Evolutionary conservation across 2,329 filamentous ascomycete species (phyloP), one percentile per base, ranked within the genome.

Genomic region (Cryoendolithus antarcticus): DNA sequence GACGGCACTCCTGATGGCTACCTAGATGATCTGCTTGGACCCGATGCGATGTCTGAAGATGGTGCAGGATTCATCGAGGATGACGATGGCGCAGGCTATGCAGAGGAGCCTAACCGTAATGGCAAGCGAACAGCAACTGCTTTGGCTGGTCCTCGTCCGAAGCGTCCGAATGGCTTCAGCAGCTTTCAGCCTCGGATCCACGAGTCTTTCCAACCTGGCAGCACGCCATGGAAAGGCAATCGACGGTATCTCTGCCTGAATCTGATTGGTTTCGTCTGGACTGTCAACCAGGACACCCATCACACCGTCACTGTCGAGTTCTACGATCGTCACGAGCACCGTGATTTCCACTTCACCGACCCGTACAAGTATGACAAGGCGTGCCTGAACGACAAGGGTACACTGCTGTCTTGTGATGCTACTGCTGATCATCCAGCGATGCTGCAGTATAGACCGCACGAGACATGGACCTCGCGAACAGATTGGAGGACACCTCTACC

Each of bases 311-410:
- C 88, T 0, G 88, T 96, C 2, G 91, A 96, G 54, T 98, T 98
- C 59, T 95, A 96, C 58, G 93, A 98, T 59, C 82, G 86, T 42
- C 86, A 93, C 50, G 79, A 82, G 43, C 82, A 94, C 58, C 75
- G 89, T 35, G 86, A 96, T 59, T 95, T 95, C 53, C 91, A 96
- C 64, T 96, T 98, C 59, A 96, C 88, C 9, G 91, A 98, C 57
- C 89, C 86, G 1, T 95, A 86, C 57, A 71, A 86, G 3, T 96
- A 96, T 62, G 91, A 98, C 63, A 95, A 94, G 61, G 89, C 91
- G 12, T 96, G 89, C 54, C 69, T 98, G 4, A 70, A 84, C 51
- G 82, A 93, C 42, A 79, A 84, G 40, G 89, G 91, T 10, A 73
- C 86, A 1, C 70, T 94, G 1, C 95, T 95, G 56, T 82, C 86